These are phyloP conservation scores for Oropetium thomaeum DNA, from an alignment of 176 grass and related monocot species.

Conservation along the genomic window DNA sequence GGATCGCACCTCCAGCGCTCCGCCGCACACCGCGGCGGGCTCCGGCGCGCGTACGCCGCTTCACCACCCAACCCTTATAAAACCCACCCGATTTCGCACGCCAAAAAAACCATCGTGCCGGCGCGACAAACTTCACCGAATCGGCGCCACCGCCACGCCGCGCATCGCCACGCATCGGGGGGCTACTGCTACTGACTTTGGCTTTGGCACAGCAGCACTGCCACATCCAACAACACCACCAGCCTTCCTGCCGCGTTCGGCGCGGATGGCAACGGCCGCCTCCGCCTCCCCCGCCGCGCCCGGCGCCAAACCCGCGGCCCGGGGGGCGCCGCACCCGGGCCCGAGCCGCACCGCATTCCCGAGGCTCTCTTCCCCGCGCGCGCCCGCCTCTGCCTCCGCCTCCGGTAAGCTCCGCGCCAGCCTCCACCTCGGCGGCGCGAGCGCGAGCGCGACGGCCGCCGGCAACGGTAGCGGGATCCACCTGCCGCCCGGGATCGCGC, in stretches of 20 bases:
- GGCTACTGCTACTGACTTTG: not conserved
- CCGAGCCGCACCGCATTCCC: slow-evolving; percentile 35
- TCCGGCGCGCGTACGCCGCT: slow-evolving; percentile 26
- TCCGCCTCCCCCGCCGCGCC: slow-evolving; percentile 39
- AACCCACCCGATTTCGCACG: not conserved
- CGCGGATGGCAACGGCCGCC: slow-evolving; percentile 53
- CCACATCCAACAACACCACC: slow-evolving; percentile 1
- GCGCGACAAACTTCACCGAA: not conserved
- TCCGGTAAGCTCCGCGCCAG: slow-evolving; percentile 38
- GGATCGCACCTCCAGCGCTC: not conserved
- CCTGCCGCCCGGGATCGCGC: slow-evolving; percentile 38
- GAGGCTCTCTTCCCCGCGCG: slow-evolving; percentile 19
- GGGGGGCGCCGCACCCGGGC: not conserved
- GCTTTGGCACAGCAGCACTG: not conserved
- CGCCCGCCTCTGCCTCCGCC: not conserved
- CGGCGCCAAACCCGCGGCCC: slow-evolving; percentile 23
- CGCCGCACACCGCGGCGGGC: not conserved
- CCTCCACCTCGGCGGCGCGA: slow-evolving; percentile 47
- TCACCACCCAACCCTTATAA: slow-evolving; percentile 11
- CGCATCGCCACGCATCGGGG: too few species aligned
- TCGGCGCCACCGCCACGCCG: not conserved
- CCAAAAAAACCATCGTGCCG: not conserved
- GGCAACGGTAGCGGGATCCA: slow-evolving; percentile 39
- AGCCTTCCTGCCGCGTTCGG: not conserved
- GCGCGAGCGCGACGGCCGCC: slow-evolving; percentile 32